Percentiles rank a stretch among this genome's conserved stretches.
phyloP scores from a whole-genome alignment of 495 filamentous ascomycete genomes.

The Hamigera avellanea region DNA sequence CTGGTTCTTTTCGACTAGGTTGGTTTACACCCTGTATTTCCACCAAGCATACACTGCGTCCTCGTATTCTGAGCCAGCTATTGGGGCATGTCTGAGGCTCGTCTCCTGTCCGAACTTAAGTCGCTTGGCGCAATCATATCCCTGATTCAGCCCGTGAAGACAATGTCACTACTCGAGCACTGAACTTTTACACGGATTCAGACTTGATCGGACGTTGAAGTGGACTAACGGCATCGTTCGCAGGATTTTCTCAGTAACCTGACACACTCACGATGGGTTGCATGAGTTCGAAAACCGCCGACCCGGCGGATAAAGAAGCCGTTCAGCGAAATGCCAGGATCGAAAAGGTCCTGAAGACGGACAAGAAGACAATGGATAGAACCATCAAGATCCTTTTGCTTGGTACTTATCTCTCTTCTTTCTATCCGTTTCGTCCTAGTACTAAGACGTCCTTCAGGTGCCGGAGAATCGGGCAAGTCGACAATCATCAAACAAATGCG shows the following conservation, averaged over 20 bases:
- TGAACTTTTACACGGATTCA: too few relatives aligned
- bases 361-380: constrained; percentile 68
- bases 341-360: constrained; percentile 62
- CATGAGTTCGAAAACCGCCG: constrained; percentile 25
- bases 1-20: too few relatives aligned
- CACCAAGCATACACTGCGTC: too few relatives aligned
- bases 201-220: background rate
- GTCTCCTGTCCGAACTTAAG: too few relatives aligned
- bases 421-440: background rate
- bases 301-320: constrained; percentile 28
- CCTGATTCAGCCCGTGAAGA: too few relatives aligned
- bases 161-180: too few relatives aligned
- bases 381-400: constrained; percentile 79
- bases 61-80: too few relatives aligned
- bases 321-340: constrained; percentile 45
- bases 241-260: too few relatives aligned
- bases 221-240: background rate
- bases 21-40: too few relatives aligned
- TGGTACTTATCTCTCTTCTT: constrained; percentile 39
- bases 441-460: constrained; percentile 43
- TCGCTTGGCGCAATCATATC: too few relatives aligned
- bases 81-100: too few relatives aligned
- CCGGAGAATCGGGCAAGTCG: constrained; percentile 95
- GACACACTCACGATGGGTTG: constrained; percentile 39
- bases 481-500: constrained; percentile 99